Base-by-base conservation (phyloP, 1,284 basidiomycete species). In the Paramarasmius palmivorus region DNA sequence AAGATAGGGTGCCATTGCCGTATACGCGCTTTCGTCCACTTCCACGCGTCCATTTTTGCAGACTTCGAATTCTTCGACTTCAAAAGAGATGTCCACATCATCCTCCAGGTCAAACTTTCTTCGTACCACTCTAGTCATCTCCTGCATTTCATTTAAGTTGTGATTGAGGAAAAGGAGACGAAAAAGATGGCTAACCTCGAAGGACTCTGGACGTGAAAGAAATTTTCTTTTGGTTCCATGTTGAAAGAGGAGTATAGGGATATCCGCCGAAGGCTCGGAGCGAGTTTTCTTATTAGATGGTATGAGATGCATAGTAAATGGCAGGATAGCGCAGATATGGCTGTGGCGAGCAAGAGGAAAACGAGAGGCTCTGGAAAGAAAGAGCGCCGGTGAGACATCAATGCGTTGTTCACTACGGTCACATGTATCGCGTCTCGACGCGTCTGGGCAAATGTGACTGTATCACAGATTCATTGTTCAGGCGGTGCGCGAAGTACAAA, bases 1-100 rank as follows among this genome's bases (percentile, higher is more conserved):
- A 40, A 73, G 49, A 10, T 65, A 55, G 4, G 56, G 51, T 48
- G 55, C 60, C 36, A 73, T 61, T 2, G 60, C 49, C 5, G 58
- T 54, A 52, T 71, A 73, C 1, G 65, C 71, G 53, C 59, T 63
- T 46, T 68, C 63, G 20, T 70, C 68, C 17, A 73, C 63, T 44
- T 69, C 68, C 7, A 68, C 62, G 7, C 56, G 57, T 23, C 59
- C 36, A 1, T 65, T 67, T 35, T 54, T 59, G 35, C 70, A 73
- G 15, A 66, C 63, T 37, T 71, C 68, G 35, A 67, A 60, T 1
- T 65, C 58, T 0, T 63, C 66, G 2, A 68, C 68, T 35, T 62
- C 52, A 32, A 67, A 63, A n/a, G 52, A 52, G 25, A 63, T 51
- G 15, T 48, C 49, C 38, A 55, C 29, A 44, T 54, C 50, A n/a